These are phyloP conservation scores for Fusarium camptoceras DNA, from an alignment of 2,329 filamentous ascomycete genomes.

Conservation along the genomic window DNA sequence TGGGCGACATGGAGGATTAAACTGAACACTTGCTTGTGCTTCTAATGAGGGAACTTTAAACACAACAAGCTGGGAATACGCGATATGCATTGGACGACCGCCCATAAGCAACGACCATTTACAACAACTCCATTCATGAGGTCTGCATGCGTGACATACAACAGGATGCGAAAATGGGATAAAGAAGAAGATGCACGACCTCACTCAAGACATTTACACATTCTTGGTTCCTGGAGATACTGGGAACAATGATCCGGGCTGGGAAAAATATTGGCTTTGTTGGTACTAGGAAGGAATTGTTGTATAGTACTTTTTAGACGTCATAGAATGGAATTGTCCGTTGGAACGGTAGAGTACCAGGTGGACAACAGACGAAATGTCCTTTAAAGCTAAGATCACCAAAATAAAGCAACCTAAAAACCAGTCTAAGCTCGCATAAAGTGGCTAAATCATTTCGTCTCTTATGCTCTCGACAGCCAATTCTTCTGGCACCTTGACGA, in stretches of 20 bases:
- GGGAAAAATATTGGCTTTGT: background rate
- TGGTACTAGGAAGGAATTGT: background rate
- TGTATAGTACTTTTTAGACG: background rate
- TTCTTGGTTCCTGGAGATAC: background rate
- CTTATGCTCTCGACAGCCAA: too few species aligned
- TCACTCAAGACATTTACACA: fast-evolving
- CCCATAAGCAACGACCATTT: background rate
- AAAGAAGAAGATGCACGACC: background rate
- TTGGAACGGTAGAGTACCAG: background rate
- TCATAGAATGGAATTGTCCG: background rate
- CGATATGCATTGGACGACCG: background rate
- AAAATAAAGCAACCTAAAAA: too few species aligned
- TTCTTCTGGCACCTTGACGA: too few species aligned
- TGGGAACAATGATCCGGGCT: background rate
- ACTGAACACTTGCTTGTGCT: background rate
- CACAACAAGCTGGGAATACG: background rate
- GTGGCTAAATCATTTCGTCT: too few species aligned
- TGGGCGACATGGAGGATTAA: fast-evolving
- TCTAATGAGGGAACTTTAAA: background rate
- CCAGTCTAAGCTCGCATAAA: too few species aligned
- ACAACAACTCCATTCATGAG: background rate
- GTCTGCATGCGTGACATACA: background rate
- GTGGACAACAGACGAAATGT: too few species aligned
- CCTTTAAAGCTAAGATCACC: too few species aligned
- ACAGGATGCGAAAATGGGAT: background rate